Percentiles rank a stretch among this genome's conserved stretches.
Conservation (phyloP, 2,329 filamentous ascomycete genomes). For the Calcarisporium arbuscula region DNA sequence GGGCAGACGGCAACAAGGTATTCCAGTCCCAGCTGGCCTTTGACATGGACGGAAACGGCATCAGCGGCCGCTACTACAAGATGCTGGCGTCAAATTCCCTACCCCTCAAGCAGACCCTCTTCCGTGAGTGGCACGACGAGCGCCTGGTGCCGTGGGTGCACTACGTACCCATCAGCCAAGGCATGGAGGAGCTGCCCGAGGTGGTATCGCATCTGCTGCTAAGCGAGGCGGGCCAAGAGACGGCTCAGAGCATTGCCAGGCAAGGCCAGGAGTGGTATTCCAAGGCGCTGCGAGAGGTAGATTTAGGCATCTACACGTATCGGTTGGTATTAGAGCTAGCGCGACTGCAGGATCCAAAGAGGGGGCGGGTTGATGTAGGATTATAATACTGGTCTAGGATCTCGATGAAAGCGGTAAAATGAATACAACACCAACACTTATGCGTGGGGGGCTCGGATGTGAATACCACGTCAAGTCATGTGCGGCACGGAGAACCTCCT, state of each 20-base stretch:
- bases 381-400: no score
- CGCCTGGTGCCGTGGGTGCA: constrained; percentile 50
- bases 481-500: no score
- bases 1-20: constrained; percentile 27
- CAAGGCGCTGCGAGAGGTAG: constrained; percentile 48
- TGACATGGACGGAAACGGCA: constrained; percentile 51
- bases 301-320: constrained; percentile 56
- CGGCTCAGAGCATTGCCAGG: constrained; percentile 46
- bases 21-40: constrained; percentile 36
- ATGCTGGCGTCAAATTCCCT: constrained; percentile 40
- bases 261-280: constrained; percentile 48
- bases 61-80: constrained; percentile 46
- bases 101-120: constrained; percentile 45
- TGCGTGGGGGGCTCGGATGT: no score
- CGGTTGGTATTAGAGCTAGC: constrained; percentile 53
- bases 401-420: no score
- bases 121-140: constrained; percentile 54
- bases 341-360: constrained; percentile 29
- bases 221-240: constrained; percentile 37
- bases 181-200: constrained; percentile 46
- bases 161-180: constrained; percentile 46
- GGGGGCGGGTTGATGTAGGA: no score
- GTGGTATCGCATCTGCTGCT: constrained; percentile 39
- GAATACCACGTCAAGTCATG: no score
- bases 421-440: no score